Conservation (phyloP, 2,329 filamentous ascomycete genomes). For the Colletotrichum eleusines region DNA sequence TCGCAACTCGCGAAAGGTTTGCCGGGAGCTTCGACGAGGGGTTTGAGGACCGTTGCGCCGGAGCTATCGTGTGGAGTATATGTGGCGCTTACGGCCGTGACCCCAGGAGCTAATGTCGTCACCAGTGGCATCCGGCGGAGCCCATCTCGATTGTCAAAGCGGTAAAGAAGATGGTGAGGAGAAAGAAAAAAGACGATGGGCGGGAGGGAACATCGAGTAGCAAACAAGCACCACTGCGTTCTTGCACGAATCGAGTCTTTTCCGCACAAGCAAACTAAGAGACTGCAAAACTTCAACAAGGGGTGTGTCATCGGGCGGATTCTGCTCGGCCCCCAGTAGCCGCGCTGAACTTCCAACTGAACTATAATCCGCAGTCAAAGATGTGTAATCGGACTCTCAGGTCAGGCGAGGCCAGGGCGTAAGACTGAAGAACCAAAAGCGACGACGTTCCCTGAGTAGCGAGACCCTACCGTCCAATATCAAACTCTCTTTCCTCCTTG, state of each 20-base stretch:
- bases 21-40: background rate
- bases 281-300: background rate
- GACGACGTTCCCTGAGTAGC: background rate
- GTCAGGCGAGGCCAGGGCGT: background rate
- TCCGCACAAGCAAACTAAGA: background rate
- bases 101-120: too few relatives aligned
- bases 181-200: background rate
- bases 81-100: constrained; percentile 2
- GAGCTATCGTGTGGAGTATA: background rate
- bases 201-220: background rate
- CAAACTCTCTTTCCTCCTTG: constrained; percentile 4
- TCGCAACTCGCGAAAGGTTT: background rate
- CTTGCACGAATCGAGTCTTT: background rate
- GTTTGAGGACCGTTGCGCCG: background rate
- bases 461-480: background rate
- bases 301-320: too few relatives aligned
- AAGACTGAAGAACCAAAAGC: background rate
- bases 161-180: too few relatives aligned
- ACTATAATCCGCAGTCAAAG: constrained; percentile 28
- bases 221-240: too few relatives aligned
- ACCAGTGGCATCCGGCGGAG: background rate
- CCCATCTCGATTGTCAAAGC: constrained; percentile 4
- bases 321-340: too few relatives aligned
- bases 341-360: constrained; percentile 24
- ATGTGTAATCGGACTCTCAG: constrained; percentile 14